These are phyloP conservation scores for Alternaria atra DNA, from an alignment of 2,329 filamentous ascomycete species.

Conservation along the genomic window DNA sequence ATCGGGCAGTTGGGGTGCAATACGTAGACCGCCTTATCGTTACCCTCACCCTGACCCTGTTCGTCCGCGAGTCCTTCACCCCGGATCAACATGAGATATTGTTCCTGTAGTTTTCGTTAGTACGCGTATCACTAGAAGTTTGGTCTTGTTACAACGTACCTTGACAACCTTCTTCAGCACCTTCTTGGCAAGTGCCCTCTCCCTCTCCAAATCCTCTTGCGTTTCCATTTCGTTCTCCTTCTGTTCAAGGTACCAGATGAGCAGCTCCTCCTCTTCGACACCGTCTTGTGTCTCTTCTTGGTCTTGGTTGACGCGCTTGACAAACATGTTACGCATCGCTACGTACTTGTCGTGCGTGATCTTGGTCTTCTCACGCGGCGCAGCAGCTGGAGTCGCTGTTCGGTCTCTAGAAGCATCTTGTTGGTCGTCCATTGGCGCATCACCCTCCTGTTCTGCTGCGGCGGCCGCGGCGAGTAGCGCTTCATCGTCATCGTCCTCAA, in stretches of 20 bases:
- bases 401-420: conserved; percentile 49
- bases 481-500: conserved; percentile 81
- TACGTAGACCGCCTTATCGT: conserved; percentile 75
- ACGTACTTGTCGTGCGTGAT: conserved; percentile 97
- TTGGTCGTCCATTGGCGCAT: conserved; percentile 42
- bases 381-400: conserved; percentile 49
- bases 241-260: conserved; percentile 92
- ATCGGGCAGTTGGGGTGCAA: conserved; percentile 93
- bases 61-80: conserved; percentile 90
- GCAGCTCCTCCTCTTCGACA: conserved; percentile 80
- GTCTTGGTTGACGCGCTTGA: conserved; percentile 83
- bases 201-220: conserved; percentile 81
- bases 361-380: conserved; percentile 72
- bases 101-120: conserved; percentile 58
- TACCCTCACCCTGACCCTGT: conserved; percentile 63
- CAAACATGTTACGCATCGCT: conserved; percentile 84
- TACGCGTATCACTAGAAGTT: neutral
- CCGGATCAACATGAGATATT: conserved; percentile 68
- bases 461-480: conserved; percentile 63
- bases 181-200: conserved; percentile 78
- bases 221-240: conserved; percentile 82
- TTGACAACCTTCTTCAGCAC: conserved; percentile 96
- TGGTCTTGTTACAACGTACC: conserved; percentile 62
- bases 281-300: conserved; percentile 80
- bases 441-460: conserved; percentile 56